Base-by-base conservation (phyloP, 2,329 filamentous ascomycete species). In the Cercospora brassicicola region DNA sequence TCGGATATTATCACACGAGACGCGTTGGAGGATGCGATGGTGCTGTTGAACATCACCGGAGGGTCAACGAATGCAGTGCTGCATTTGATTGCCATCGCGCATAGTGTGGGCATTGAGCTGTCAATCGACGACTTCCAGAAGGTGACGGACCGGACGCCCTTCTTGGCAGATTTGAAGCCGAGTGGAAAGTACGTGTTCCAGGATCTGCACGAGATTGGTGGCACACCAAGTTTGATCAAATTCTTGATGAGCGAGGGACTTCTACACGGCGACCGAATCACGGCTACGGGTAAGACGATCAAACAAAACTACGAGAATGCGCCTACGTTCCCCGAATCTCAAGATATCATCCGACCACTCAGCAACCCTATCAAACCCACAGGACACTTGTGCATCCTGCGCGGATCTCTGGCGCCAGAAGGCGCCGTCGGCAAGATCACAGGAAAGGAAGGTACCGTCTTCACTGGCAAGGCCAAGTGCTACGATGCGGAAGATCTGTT, bases 341-440 rank as follows among this genome's bases (percentile, higher is more conserved):
- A 92, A 79, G 84, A 88, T 70, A 90, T 92, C 77, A 91, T 92
- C 73, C 84, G 87, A 13, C 89, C 89, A 1, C 79, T 91, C 69
- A 87, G 82, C 77, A 85, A 91, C 73, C 90, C 90, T 2, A 89
- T 92, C 80, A 92, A 92, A 78, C 71, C 81, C 51, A 90, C 89
- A 1, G 90, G 90, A 42, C 90, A 92, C 76, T 88, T 92, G 72
- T 89, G 91, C 80, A 92, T 92, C 73, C 84, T 92, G 6, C 85
- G 88, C 60, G 90, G 90, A 31, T 88, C 85, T 18, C 83, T 92
- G 42, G 89, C 90, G 2, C 90, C 90, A 0, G 89, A 87, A 65
- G 90, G 90, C 60, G 87, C 84, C 69, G 90, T 92, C 1, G 90
- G 89, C 56, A 92, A 92, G 81, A 92, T 92, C 77, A 92, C 90